Base-by-base conservation (phyloP, 1,284 basidiomycete genomes). In the Leucocoprinus gongylophorus region DNA sequence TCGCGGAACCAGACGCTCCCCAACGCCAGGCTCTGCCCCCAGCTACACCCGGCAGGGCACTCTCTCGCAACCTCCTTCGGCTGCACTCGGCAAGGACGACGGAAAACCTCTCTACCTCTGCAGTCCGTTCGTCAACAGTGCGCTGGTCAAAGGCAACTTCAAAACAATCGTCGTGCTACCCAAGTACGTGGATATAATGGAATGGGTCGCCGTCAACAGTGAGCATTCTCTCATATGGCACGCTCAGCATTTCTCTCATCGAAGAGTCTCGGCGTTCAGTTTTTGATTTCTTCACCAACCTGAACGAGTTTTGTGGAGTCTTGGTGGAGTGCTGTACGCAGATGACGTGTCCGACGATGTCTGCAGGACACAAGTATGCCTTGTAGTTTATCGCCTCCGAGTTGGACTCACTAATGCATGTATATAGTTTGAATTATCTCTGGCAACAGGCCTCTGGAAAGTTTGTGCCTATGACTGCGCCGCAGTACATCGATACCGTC, bases 171-270 rank as follows among this genome's bases (percentile, higher is more conserved):
- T 97, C 48, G 88, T 91, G 69, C 79, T 95, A 47, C 95, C 95
- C 8, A 97, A 97, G 69, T 97, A 95, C 62, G 88, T 93, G 42
- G 92, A 97, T 64, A 86, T 91, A 51, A 94, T 91, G 78, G 95
- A 99, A 67, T 99, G 95, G 95, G 91, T 99, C 26, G 95, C 95
- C 1, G 89, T 97, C 51, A 97, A 97, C 65, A 81, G 94, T 97
- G 65, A 68, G 91, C 76, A 44, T 10, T 5, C 2, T 3, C 35
- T 29, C n/a, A 12, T 9, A 43, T 50, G n/a, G n/a, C 43, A 10
- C 40, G 37, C 26, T 40, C 12, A 8, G 12, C 20, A 39, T 39
- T 33, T 12, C 41, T 12, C 41, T 35, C 40, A 33, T 52, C 2
- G 23, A 45, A 42, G 40, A 10, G 35, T 40, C 44, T 15, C 13